These are phyloP conservation scores for Candida chauliodis DNA, from an alignment of 805 yeast species.

Conservation along the genomic window DNA sequence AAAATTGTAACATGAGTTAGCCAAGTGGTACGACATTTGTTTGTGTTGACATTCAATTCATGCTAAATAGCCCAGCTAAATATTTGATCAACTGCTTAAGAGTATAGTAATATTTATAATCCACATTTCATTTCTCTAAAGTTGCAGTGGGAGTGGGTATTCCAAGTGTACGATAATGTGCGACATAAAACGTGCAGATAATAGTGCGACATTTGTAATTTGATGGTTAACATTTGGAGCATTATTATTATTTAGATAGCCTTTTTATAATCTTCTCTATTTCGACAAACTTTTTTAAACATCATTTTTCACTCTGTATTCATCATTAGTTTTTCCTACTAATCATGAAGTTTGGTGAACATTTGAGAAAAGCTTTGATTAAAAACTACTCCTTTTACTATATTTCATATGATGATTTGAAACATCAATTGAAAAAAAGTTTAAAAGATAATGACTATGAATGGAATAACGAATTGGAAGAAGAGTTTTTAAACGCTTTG, in stretches of 20 bases:
- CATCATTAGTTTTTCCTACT: background rate
- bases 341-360: conserved; percentile 93
- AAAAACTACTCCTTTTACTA: conserved; percentile 90
- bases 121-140: too few species aligned
- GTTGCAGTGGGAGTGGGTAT: too few species aligned
- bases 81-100: too few species aligned
- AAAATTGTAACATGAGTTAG: too few species aligned
- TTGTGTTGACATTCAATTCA: too few species aligned
- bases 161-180: too few species aligned
- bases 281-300: background rate
- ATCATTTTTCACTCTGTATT: background rate
- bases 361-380: conserved; percentile 81
- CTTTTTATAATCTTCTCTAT: too few species aligned
- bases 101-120: background rate
- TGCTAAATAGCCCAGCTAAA: too few species aligned
- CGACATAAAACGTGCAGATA: conserved; percentile 6
- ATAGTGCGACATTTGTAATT: conserved; percentile 2
- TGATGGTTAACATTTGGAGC: too few species aligned
- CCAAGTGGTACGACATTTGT: too few species aligned
- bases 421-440: conserved; percentile 71
- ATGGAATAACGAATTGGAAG: conserved; percentile 82
- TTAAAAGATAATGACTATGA: conserved; percentile 49
- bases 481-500: conserved; percentile 67
- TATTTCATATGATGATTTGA: conserved; percentile 86
- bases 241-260: too few species aligned